Percentiles rank a stretch among this genome's conserved stretches.
These are phyloP conservation scores for Termitomyces sp. DNA, from an alignment of 768 basidiomycete genomes.

Conservation along the genomic window DNA sequence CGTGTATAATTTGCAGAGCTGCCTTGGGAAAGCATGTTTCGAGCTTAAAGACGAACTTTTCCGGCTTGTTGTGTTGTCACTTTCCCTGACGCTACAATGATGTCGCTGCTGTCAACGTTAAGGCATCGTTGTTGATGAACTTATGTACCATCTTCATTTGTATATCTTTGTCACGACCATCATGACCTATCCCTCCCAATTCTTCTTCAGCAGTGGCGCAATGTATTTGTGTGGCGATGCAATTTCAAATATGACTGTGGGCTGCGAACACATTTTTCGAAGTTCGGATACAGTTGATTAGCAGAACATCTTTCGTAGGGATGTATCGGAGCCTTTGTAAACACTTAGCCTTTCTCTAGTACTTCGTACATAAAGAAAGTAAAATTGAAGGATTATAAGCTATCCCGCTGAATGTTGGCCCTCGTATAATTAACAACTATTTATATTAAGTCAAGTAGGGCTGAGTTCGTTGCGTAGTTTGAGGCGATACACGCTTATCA, in stretches of 20 bases:
- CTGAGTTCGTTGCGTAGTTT: not conserved
- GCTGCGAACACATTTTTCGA: not conserved
- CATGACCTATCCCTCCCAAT: not conserved
- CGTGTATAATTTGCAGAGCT: not conserved
- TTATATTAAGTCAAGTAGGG: no score
- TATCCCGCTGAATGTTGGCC: not conserved
- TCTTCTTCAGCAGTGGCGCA: conserved; percentile 1
- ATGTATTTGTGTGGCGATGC: not conserved
- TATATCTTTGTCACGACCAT: not conserved
- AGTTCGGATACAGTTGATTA: not conserved
- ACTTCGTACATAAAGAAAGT: not conserved
- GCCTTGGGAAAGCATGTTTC: not conserved
- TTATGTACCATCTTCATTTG: not conserved
- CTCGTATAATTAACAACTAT: no score
- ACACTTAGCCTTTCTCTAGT: not conserved
- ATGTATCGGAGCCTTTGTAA: not conserved
- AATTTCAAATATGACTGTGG: conserved; percentile 1
- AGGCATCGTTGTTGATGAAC: not conserved
- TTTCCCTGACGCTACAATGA: not conserved
- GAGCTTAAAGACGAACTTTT: not conserved
- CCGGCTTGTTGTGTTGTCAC: not conserved
- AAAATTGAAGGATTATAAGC: not conserved
- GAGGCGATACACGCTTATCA: not conserved
- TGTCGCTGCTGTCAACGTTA: not conserved
- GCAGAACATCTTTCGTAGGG: no score